These are phyloP conservation scores for Cochlearia excelsa DNA, from an alignment of 345 rosid species.

Conservation along the genomic window DNA sequence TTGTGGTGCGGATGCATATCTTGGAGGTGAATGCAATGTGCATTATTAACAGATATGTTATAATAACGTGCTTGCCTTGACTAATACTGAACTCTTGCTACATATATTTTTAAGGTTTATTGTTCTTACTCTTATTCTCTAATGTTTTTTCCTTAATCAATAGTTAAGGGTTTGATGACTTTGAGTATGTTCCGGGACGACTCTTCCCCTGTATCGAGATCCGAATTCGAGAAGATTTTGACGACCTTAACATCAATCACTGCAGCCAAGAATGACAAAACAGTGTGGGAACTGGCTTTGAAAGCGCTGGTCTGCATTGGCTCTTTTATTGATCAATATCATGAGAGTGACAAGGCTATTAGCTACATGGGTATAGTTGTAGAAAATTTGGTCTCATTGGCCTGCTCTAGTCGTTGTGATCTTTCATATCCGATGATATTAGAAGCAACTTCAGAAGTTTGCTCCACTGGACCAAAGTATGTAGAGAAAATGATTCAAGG, in stretches of 20 bases:
- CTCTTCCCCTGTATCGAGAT: conserved; percentile 46
- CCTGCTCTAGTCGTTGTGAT: conserved; percentile 43
- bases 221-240: conserved; percentile 64
- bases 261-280: conserved; percentile 42
- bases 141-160: conserved; percentile 22
- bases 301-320: conserved; percentile 72
- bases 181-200: conserved; percentile 60
- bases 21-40: conserved; percentile 61
- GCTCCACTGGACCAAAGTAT: conserved; percentile 49
- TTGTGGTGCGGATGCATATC: conserved; percentile 40
- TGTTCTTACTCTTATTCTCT: conserved; percentile 3
- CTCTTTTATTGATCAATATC: conserved; percentile 48
- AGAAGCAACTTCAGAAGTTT: conserved; percentile 63
- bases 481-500: conserved; percentile 59
- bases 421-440: conserved; percentile 55
- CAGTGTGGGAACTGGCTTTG: conserved; percentile 65
- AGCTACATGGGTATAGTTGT: conserved; percentile 62
- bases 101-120: conserved; percentile 5
- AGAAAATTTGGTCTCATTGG: conserved; percentile 48
- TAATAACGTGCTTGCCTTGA: background rate
- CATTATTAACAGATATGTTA: conserved; percentile 24
- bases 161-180: conserved; percentile 84
- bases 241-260: conserved; percentile 50
- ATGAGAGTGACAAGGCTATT: conserved; percentile 51
- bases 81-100: conserved; percentile 10